Evolutionary conservation across 2,329 filamentous ascomycete species (phyloP), one percentile per base, ranked within the genome.

Genomic region (Herpotrichia juniperi): DNA sequence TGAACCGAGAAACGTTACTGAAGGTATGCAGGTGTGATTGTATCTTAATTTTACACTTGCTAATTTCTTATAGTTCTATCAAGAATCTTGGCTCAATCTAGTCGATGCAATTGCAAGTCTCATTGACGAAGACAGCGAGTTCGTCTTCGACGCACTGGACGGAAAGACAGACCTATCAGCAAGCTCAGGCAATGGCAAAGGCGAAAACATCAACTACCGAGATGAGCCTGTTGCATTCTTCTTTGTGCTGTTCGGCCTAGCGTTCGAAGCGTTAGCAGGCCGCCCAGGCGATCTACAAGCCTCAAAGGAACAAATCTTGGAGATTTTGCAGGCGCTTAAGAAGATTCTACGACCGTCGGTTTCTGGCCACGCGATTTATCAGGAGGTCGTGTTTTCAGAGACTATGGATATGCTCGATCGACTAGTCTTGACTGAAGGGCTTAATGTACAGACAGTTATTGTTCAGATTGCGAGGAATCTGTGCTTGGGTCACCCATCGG

Each of bases 161-260:
- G 93, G 93, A 46, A 96, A 94, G 66, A 76, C 78, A 2, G 72
- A 74, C 22, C 60, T 76, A 10, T 62, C 71, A 14, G 66, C 73
- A 1, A 57, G 45, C 10, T 62, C 66, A 10, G 59, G 70, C 2
- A 78, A 82, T 37, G 77, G 79, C 14, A 90, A 88, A 69, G 83
- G 82, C 2, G 90, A 93, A 59, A 66, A 69, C 26, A 97, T 99
- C 77, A 97, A 97, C 73, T 99, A 99, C 71, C 90, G 94, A 42
- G 93, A 97, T 67, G 94, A 99, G 71, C 94, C 94, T 0, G 91
- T 97, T 1, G 94, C 94, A 0, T 99, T 99, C 81, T 99, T 99
- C 79, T 99, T 99, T 66, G 93, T 99, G 12, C 83, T 99, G 0
- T 99, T 97, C 64, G 94, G 94, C 10, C 87, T 99, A 51, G 92